Evolutionary conservation across 2,329 filamentous ascomycete genomes (phyloP), one percentile per base, ranked within the genome.

Genomic region (Botrytis tulipae): DNA sequence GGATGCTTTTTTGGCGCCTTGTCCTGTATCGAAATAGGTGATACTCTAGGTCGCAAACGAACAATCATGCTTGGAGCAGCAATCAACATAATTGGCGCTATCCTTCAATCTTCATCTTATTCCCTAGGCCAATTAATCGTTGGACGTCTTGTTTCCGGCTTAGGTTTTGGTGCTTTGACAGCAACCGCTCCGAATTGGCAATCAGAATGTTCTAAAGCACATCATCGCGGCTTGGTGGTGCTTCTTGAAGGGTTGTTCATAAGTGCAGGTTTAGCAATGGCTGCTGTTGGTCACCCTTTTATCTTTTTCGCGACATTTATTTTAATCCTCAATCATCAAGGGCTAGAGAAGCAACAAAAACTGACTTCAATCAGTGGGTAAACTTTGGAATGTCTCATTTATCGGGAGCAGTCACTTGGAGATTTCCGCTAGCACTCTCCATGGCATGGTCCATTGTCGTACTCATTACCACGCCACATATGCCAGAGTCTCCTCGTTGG

Each of bases 191-290:
- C 88, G 9, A 89, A 87, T 68, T 90, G 88, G 88, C 87, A 90
- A 74, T 88, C 87, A 0, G 88, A 90, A 79, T 88, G 86, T 5
- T 89, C 87, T 51, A 85, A 85, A 22, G 83, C 87, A 3, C 86
- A 89, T 76, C 87, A 88, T 76, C 84, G 88, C 63, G 88, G 88
- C 20, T 88, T 87, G 75, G 82, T 89, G 35, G 87, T 90, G 79
- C 89, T 89, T 86, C 85, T 89, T 66, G 87, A 90, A 79, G 87
- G 87, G 22, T 85, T 87, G 5, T 79, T 89, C 70, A 88, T 89
- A 76, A 88, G 87, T 0, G 83, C 84, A 42, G 88, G 88, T 12
- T 29, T 69, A 18, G 71, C 62, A 29, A 72, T 51, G 37, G 71
- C 71, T 60, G 71, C 71, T 59, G 71, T 72, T 72, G 48, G 71